Percentiles rank a stretch among this genome's conserved stretches.
Conservation (phyloP, 2,329 filamentous ascomycete species). For the Xylaria digitata region DNA sequence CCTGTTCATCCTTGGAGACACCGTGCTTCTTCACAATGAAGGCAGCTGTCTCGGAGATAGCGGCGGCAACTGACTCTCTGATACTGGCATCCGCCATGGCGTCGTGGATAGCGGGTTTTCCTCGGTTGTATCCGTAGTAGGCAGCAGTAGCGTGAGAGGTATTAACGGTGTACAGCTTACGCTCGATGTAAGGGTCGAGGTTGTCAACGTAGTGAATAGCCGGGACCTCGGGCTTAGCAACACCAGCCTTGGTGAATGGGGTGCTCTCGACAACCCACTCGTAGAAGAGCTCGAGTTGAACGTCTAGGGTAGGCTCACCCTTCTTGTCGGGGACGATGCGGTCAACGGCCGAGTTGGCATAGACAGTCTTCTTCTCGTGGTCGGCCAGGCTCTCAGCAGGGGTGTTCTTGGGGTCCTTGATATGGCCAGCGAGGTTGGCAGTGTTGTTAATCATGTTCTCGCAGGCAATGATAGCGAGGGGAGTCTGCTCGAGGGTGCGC, state of each 20-base stretch:
- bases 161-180: constrained; percentile 99
- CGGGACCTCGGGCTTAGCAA: constrained; percentile 64
- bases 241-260: constrained; percentile 71
- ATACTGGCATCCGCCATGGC: constrained; percentile 85
- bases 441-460: constrained; percentile 98
- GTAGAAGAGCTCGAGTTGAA: constrained; percentile 98
- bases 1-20: constrained; percentile 79
- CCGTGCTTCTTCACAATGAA: constrained; percentile 89
- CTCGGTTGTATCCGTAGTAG: constrained; percentile 90
- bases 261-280: constrained; percentile 96
- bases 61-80: constrained; percentile 79
- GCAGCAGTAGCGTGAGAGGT: constrained; percentile 96
- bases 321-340: constrained; percentile 96
- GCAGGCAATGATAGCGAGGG: constrained; percentile 93
- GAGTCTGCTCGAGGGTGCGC: constrained; percentile 71
- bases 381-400: constrained; percentile 72
- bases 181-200: constrained; percentile 95
- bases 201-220: constrained; percentile 89
- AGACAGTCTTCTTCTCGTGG: constrained; percentile 81
- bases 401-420: constrained; percentile 80
- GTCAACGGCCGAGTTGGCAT: constrained; percentile 98
- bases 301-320: constrained; percentile 81
- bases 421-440: constrained; percentile 83
- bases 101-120: constrained; percentile 90
- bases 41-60: constrained; percentile 84